A percentile compares a stretch with the other conserved stretches of the same genome.
Evolutionary conservation across 148 eudicot genomes (phyloP).

Genomic region (Persicaria tinctoria): DNA sequence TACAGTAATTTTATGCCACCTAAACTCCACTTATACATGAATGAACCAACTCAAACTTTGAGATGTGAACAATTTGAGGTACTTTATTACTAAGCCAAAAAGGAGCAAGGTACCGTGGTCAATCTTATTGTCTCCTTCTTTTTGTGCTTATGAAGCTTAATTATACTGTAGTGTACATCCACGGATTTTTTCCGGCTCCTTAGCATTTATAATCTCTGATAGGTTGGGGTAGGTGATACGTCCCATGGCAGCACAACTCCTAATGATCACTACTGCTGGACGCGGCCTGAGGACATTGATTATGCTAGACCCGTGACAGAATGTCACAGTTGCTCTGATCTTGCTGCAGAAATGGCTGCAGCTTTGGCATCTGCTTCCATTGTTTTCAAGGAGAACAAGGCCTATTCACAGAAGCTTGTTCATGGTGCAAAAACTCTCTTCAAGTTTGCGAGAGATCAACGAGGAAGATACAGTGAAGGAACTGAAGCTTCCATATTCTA

Average conservation of each 20-base stretch:
- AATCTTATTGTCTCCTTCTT: neutral
- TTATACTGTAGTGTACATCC: neutral
- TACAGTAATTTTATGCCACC: neutral
- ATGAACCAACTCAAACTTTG: neutral
- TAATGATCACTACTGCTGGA: slow-evolving; percentile 91
- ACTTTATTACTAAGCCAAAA: slow-evolving; percentile 1
- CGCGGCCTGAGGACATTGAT: slow-evolving; percentile 84
- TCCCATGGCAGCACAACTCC: slow-evolving; percentile 56
- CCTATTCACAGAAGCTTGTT: slow-evolving; percentile 76
- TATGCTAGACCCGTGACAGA: slow-evolving; percentile 46
- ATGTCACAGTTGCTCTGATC: slow-evolving; percentile 69
- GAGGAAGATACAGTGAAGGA: slow-evolving; percentile 68
- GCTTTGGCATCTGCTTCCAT: slow-evolving; percentile 85
- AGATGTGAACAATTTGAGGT: neutral
- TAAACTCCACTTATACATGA: neutral
- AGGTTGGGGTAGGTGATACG: slow-evolving; percentile 82
- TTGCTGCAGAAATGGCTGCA: slow-evolving; percentile 90
- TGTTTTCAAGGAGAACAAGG: slow-evolving; percentile 82
- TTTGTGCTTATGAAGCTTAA: neutral
- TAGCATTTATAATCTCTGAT: slow-evolving; percentile 5
- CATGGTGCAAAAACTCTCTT: slow-evolving; percentile 72
- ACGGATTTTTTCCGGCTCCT: neutral
- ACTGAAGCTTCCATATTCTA: slow-evolving; percentile 59
- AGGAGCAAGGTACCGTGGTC: neutral
- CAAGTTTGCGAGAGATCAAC: slow-evolving; percentile 56